Base-by-base conservation (phyloP, 768 basidiomycete species). In the Boletus edulis region DNA sequence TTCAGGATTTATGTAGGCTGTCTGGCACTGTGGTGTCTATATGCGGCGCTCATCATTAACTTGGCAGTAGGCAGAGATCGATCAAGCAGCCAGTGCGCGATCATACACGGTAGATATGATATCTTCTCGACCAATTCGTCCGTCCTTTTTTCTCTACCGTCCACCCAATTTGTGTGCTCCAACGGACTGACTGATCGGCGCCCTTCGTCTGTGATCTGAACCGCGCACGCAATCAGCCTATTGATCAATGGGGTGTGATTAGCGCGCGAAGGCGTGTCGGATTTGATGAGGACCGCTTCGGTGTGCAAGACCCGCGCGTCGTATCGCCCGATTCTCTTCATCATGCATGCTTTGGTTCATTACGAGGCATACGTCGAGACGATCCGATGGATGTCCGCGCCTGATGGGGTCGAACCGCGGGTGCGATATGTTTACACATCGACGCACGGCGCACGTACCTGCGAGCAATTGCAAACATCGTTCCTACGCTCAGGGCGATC, bases 271-370 rank as follows among this genome's bases (percentile, higher is more conserved):
- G 79, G 76, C 17, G 74, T 72, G 49, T 75, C 78, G 1, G 89
- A 92, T 58, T 85, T 89, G 78, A 99, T 97, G 37, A 99, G 84
- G 50, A 98, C 91, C 12, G 95, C 95, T 73, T 98, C 89, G 1
- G 88, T 84, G 40, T 86, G 72, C 51, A 99, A 82, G 12, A 99
- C 69, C 11, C 22, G n/a, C n/a, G n/a, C n/a, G n/a, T n/a, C n/a
- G n/a, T n/a, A n/a, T n/a, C n/a, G n/a, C 97, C 97, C 17, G 96
- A 99, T 75, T 98, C 96, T 95, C 68, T 40, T 24, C 15, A 5
- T n/a, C 38, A 22, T 29, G 35, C 24, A 24, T 24, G 24, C 24
- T 4, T 24, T 24, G 24, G 24, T 24, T 24, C 24, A 24, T 24
- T 6, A 24, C 24, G 24, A 6, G 24, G 5, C 24, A 24, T 5